These are phyloP conservation scores for Metarhizium brunneum DNA, from an alignment of 2,329 filamentous ascomycete species.

Conservation along the genomic window DNA sequence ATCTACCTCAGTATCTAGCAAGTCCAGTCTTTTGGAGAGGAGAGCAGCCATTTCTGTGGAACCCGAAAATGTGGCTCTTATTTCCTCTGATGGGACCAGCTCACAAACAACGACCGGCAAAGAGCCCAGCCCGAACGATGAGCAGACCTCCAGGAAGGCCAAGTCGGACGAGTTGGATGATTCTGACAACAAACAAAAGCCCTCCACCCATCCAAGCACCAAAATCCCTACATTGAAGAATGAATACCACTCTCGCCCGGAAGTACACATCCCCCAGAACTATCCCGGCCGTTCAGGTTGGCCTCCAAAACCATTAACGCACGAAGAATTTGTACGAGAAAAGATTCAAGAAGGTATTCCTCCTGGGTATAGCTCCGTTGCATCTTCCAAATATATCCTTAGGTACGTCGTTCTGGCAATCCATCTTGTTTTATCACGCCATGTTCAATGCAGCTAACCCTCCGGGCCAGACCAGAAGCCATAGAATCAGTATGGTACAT, in stretches of 20 bases:
- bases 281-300: background rate
- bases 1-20: background rate
- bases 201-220: background rate
- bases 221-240: background rate
- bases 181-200: background rate
- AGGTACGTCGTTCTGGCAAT: slow-evolving; percentile 33
- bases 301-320: slow-evolving; percentile 32
- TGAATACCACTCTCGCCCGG: background rate
- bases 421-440: slow-evolving; percentile 17
- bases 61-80: slow-evolving; percentile 8
- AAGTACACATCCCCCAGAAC: background rate
- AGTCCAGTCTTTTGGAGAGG: slow-evolving; percentile 7
- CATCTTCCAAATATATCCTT: slow-evolving; percentile 46
- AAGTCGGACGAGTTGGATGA: background rate
- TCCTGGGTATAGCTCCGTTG: slow-evolving; percentile 40
- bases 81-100: slow-evolving; percentile 12
- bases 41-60: slow-evolving; percentile 9
- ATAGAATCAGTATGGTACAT: slow-evolving; percentile 86
- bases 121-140: background rate
- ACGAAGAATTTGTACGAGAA: slow-evolving; percentile 42
- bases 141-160: background rate
- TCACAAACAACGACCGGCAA: slow-evolving; percentile 21
- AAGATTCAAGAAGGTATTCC: slow-evolving; percentile 38
- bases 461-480: slow-evolving; percentile 57
- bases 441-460: slow-evolving; percentile 11